Percentiles rank a stretch among this genome's conserved stretches.
Evolutionary conservation across 306 rosid genomes (phyloP).

Genomic region (Malus asiatica): DNA sequence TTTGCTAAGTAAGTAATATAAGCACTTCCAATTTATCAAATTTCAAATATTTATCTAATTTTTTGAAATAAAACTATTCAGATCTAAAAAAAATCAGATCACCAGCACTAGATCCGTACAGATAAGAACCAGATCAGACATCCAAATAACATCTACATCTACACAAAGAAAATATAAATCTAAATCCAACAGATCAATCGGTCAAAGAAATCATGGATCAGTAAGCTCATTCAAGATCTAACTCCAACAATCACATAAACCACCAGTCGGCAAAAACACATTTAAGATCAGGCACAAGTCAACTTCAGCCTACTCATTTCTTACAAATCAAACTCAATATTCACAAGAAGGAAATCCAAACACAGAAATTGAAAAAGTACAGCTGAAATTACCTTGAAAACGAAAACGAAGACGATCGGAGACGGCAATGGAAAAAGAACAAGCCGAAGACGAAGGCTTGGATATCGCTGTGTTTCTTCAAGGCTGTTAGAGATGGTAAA

Average conservation of each 20-base stretch:
- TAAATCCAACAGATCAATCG: not conserved
- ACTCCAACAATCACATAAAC: not conserved
- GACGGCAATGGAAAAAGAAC: constrained; percentile 3
- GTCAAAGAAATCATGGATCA: not conserved
- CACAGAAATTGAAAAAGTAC: not conserved
- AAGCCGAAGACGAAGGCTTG: constrained; percentile 19
- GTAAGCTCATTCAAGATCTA: constrained; percentile 22
- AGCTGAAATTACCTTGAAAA: constrained; percentile 18
- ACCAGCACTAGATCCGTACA: constrained; percentile 5
- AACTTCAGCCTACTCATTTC: constrained; percentile 11
- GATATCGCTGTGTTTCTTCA: not conserved
- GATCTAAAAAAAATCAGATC: constrained; percentile 9
- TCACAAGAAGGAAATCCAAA: not conserved
- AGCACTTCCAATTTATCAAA: not conserved
- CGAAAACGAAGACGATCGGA: not conserved
- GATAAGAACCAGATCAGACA: constrained; percentile 25
- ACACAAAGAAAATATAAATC: not conserved
- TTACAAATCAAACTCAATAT: constrained; percentile 10
- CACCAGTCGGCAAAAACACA: not conserved
- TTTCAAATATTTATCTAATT: not conserved
- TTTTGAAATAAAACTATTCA: not conserved
- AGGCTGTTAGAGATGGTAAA: not conserved
- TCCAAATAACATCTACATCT: constrained; percentile 6
- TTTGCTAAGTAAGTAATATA: not conserved
- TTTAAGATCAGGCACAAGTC: constrained; percentile 31